phyloP scores from a whole-genome alignment of 2,329 filamentous ascomycete genomes.

The Phialophora expanda region DNA sequence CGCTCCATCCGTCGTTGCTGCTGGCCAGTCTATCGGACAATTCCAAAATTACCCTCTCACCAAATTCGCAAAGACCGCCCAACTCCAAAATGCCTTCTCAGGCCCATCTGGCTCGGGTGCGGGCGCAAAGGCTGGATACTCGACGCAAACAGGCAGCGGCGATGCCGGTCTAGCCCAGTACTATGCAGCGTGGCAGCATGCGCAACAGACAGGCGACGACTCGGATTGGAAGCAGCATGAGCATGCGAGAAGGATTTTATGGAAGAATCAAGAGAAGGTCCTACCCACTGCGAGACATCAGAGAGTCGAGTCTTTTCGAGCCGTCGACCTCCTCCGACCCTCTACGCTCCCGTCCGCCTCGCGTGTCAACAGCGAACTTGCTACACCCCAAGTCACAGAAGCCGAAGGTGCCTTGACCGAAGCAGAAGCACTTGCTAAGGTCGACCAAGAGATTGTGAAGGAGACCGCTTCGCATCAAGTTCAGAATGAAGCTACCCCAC shows the following conservation, averaged over 20 bases:
- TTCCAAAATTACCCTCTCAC: constrained; percentile 57
- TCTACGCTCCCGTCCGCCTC: constrained; percentile 43
- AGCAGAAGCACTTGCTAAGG: constrained; percentile 69
- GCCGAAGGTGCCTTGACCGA: constrained; percentile 56
- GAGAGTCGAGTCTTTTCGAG: constrained; percentile 37
- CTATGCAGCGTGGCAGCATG: constrained; percentile 85
- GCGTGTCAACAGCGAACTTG: constrained; percentile 59
- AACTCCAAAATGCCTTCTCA: constrained; percentile 80
- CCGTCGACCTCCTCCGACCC: constrained; percentile 36
- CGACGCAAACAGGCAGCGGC: constrained; percentile 50
- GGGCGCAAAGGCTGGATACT: constrained; percentile 63
- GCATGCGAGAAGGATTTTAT: constrained; percentile 85
- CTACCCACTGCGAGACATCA: constrained; percentile 44
- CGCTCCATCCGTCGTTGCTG: constrained; percentile 95
- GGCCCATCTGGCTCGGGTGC: constrained; percentile 58
- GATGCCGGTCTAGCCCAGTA: constrained; percentile 83
- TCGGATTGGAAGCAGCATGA: constrained; percentile 92
- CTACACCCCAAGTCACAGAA: constrained; percentile 66
- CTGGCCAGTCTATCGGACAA: constrained; percentile 75
- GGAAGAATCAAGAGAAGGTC: constrained; percentile 66
- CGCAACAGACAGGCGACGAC: constrained; percentile 70
- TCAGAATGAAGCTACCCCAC: constrained; percentile 33
- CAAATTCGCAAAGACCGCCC: constrained; percentile 61
- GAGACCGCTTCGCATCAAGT: constrained; percentile 62
- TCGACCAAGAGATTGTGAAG: constrained; percentile 81